A percentile compares a stretch with the other conserved stretches of the same genome.
Conservation (phyloP, 1,284 basidiomycete genomes). For the Rugosomyces carneus region DNA sequence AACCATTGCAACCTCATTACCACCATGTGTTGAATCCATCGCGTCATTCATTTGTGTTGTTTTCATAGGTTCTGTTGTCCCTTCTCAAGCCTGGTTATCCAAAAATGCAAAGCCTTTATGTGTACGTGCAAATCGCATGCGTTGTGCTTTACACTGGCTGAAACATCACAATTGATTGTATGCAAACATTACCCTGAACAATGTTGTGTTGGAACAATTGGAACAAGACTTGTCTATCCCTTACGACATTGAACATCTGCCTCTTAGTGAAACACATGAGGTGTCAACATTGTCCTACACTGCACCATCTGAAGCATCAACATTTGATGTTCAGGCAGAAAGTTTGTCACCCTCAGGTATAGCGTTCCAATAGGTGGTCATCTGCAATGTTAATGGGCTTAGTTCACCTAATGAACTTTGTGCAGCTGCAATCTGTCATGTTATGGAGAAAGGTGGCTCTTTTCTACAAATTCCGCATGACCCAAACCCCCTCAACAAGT, state of each 20-base stretch:
- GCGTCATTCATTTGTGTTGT: slow-evolving; percentile 27
- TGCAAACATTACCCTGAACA: neutral
- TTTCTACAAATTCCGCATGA: slow-evolving; percentile 1
- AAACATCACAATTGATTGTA: neutral
- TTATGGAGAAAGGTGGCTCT: neutral
- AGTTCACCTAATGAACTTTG: neutral
- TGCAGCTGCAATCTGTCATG: slow-evolving; percentile 1
- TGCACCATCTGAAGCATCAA: neutral
- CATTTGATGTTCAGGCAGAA: too few species aligned
- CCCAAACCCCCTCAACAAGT: slow-evolving; percentile 15
- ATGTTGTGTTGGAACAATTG: neutral
- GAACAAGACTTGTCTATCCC: neutral
- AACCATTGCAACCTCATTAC: slow-evolving; percentile 21
- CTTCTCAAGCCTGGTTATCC: neutral
- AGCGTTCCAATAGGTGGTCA: neutral
- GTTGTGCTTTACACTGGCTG: neutral
- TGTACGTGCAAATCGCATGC: neutral
- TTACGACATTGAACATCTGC: neutral
- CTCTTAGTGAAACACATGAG: neutral
- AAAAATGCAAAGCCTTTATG: slow-evolving; percentile 2
- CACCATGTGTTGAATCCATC: slow-evolving; percentile 26
- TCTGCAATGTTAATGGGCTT: neutral
- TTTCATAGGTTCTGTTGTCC: slow-evolving; percentile 18
- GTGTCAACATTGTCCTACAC: neutral
- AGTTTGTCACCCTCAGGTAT: neutral